These are phyloP conservation scores for Planoprotostelium fungivorum DNA, from an alignment of 78 protist genomes.

Conservation along the genomic window DNA sequence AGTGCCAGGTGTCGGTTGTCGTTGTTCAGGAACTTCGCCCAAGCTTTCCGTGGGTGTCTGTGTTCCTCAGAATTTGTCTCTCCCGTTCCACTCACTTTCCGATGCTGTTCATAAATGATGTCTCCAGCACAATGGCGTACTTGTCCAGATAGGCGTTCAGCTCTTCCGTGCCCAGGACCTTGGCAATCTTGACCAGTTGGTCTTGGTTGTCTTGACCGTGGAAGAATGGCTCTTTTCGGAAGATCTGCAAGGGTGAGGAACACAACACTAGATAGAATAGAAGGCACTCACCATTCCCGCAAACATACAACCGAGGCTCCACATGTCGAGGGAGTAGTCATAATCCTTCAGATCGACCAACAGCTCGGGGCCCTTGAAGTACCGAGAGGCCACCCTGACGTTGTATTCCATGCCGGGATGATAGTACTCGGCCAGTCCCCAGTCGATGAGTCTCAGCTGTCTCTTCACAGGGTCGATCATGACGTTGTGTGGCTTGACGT, in stretches of 20 bases:
- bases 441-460: conserved; percentile 94
- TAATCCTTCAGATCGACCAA: conserved; percentile 91
- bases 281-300: conserved; percentile 92
- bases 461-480: conserved; percentile 97
- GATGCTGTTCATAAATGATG: conserved; percentile 64
- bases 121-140: conserved; percentile 87
- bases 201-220: conserved; percentile 98
- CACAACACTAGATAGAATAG: no score
- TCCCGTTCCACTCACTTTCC: conserved; percentile 53
- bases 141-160: conserved; percentile 86
- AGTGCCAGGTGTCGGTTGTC: conserved; percentile 83
- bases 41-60: conserved; percentile 77
- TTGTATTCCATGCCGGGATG: conserved; percentile 94
- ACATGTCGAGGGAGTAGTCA: conserved; percentile 97
- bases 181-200: conserved; percentile 97
- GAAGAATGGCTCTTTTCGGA: conserved; percentile 97
- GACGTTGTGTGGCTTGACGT: conserved; percentile 93
- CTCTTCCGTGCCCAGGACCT: conserved; percentile 96
- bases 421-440: conserved; percentile 99
- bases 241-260: conserved; percentile 82
- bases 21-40: conserved; percentile 60
- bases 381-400: conserved; percentile 99
- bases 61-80: not conserved
- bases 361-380: conserved; percentile 98
- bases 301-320: conserved; percentile 98